Conservation (phyloP, 1,284 basidiomycete species). For the Prillingera fragicola region DNA sequence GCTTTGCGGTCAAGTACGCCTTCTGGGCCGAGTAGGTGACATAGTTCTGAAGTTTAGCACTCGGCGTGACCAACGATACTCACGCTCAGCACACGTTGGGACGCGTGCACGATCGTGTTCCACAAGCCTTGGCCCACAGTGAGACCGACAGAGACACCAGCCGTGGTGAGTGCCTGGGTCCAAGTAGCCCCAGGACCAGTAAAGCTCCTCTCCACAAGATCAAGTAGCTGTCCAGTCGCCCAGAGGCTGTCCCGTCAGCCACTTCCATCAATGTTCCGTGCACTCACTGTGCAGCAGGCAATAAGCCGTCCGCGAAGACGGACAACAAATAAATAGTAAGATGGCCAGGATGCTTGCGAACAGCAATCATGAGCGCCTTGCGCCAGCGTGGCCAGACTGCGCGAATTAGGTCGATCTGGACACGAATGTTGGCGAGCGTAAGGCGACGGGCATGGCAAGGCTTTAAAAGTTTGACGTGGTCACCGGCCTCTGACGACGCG, state of each 20-base stretch:
- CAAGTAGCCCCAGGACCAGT: conserved; percentile 2
- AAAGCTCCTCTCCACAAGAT: conserved; percentile 27
- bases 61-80: conserved; percentile 3
- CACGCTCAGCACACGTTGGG: conserved; percentile 7
- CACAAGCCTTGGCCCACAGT: conserved; percentile 15
- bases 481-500: too few species aligned
- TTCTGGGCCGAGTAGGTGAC: conserved; percentile 66
- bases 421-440: background rate
- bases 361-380: conserved; percentile 10
- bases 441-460: too few species aligned
- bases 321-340: conserved; percentile 8
- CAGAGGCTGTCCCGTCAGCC: conserved; percentile 16
- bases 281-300: conserved; percentile 21
- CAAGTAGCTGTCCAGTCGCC: conserved; percentile 21
- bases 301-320: conserved; percentile 18
- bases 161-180: conserved; percentile 11
- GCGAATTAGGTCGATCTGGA: background rate
- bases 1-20: conserved; percentile 65
- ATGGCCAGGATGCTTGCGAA: background rate
- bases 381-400: background rate
- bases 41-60: conserved; percentile 56
- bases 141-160: conserved; percentile 9
- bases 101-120: conserved; percentile 6
- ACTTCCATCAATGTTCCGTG: background rate
- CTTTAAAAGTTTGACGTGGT: too few species aligned